phyloP scores from a whole-genome alignment of 2,329 filamentous ascomycete species.

The Delphinella strobiligena region DNA sequence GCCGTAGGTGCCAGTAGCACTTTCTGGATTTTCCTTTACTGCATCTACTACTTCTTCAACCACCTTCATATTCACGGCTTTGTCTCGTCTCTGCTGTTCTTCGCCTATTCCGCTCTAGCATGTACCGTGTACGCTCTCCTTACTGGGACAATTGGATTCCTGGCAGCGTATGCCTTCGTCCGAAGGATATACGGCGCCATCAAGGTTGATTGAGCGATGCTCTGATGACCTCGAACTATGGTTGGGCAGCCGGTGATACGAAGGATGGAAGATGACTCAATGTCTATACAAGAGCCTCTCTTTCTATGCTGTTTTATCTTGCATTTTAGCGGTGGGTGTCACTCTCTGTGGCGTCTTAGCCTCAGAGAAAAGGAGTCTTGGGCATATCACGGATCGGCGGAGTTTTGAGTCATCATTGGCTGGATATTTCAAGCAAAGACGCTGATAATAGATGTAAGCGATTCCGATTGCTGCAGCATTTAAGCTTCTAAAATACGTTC shows the following conservation, averaged over 20 bases:
- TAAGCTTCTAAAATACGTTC: no score
- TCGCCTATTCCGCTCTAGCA: conserved; percentile 71
- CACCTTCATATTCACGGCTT: conserved; percentile 74
- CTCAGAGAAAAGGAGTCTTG: neutral
- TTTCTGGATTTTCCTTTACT: conserved; percentile 73
- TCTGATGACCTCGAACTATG: no score
- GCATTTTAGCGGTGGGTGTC: neutral
- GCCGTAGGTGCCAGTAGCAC: conserved; percentile 63
- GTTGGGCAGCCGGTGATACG: no score
- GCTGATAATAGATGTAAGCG: neutral
- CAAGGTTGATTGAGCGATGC: conserved; percentile 26
- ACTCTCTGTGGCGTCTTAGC: neutral
- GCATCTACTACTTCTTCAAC: conserved; percentile 70
- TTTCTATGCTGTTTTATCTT: no score
- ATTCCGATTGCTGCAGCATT: no score
- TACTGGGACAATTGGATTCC: conserved; percentile 72
- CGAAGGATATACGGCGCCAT: conserved; percentile 58
- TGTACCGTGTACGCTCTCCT: conserved; percentile 71
- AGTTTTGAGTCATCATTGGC: no score
- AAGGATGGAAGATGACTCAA: no score
- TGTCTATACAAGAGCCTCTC: no score
- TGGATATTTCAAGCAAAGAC: no score
- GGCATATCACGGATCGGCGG: neutral
- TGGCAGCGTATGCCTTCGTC: conserved; percentile 75
- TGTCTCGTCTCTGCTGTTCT: conserved; percentile 69